Evolutionary conservation across 1,139 yeast genomes (phyloP).

Genomic region (Yamadazyma dendronema): DNA sequence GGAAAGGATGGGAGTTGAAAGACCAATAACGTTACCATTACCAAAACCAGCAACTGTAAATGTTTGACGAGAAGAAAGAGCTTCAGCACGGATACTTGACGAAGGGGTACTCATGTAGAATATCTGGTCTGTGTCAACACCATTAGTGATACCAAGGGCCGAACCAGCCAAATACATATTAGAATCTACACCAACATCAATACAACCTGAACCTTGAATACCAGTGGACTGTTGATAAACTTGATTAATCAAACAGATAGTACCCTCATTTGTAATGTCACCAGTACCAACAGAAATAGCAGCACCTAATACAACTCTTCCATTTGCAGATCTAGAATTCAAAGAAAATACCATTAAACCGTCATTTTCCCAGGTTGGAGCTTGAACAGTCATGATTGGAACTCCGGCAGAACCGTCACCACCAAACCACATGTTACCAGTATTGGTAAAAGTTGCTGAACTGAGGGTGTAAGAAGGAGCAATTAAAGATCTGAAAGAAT

Average conservation of each 20-base stretch:
- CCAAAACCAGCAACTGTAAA: slow-evolving; percentile 33
- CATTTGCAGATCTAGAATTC: slow-evolving; percentile 16
- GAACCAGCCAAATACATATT: slow-evolving; percentile 21
- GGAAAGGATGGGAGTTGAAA: slow-evolving; percentile 17
- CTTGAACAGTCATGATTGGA: slow-evolving; percentile 21
- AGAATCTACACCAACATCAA: slow-evolving; percentile 22
- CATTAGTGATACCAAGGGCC: slow-evolving; percentile 14
- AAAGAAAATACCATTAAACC: slow-evolving; percentile 28
- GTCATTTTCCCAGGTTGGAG: slow-evolving; percentile 24
- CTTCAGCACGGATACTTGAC: slow-evolving; percentile 21
- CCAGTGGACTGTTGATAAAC: slow-evolving; percentile 24
- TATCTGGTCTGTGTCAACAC: slow-evolving; percentile 18
- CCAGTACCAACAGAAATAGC: slow-evolving; percentile 10
- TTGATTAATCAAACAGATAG: slow-evolving; percentile 27
- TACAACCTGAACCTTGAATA: slow-evolving; percentile 30
- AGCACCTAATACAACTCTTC: slow-evolving; percentile 19
- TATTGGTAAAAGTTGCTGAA: slow-evolving; percentile 23
- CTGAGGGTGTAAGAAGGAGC: slow-evolving; percentile 21
- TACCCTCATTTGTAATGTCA: slow-evolving; percentile 27
- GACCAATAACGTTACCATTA: slow-evolving; percentile 26
- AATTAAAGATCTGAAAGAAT: slow-evolving; percentile 18
- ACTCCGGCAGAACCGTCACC: slow-evolving; percentile 21
- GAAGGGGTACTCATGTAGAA: slow-evolving; percentile 20
- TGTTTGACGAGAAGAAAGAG: slow-evolving; percentile 19
- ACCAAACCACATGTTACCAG: slow-evolving; percentile 29